Evolutionary conservation across 306 rosid genomes (phyloP), one percentile per base, ranked within the genome.

Genomic region (Prunus armeniaca): DNA sequence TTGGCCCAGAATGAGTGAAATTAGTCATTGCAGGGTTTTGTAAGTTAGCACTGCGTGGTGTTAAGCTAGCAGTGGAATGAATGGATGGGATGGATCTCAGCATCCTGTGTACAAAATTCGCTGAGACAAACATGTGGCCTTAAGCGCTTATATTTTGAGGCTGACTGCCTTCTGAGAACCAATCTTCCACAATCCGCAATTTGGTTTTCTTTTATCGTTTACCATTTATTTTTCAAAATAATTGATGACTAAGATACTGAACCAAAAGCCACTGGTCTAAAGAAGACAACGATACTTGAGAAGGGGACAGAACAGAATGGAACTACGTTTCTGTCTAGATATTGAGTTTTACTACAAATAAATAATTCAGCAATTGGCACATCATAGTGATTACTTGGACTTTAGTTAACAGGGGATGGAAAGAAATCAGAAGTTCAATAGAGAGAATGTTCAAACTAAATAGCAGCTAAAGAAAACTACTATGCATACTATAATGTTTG

Each of bases 41-140:
- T 50, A 6, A n/a, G 46, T 57, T 25, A 50, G 72, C n/a, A 34
- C 34, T 73, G 46, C 18, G 64, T 47, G 75, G 74, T 73, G 45
- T 49, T 13, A 9, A 41, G 62, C 34, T 8, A 38, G 41, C 27
- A 28, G 13, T 5, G 41, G 46, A 65, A 78, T 55, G 74, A 9
- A 30, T 71, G 84, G 80, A 73, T 15, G 63, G 24, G 30, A 67
- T 34, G 64, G 12, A 71, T 28, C 20, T 13, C 7, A 51, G 25
- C 67, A 20, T 32, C 60, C 19, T 61, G 24, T 52, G 80, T 18
- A 57, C 71, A 41, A 63, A 18, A 77, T 41, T 78, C 43, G 76
- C 49, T 30, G 15, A 64, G 62, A 22, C 41, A 77, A 27, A 73
- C 24, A 60, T 50, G 81, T 58, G 75, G 62, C 45, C 28, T 13